phyloP scores from a whole-genome alignment of 2,329 filamentous ascomycete species.

The Colletotrichum godetiae region DNA sequence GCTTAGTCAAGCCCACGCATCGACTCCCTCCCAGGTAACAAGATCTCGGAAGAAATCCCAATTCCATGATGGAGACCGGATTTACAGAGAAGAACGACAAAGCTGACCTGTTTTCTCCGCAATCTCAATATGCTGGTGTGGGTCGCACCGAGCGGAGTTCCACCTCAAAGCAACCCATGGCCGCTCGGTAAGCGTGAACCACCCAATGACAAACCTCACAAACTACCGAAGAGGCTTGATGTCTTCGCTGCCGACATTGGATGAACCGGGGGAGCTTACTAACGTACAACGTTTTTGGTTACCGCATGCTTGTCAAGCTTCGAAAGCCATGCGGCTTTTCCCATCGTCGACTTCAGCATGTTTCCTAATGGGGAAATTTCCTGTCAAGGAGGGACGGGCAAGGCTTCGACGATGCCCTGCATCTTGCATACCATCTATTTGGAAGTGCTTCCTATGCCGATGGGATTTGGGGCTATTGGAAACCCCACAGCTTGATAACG shows the following conservation, averaged over 20 bases:
- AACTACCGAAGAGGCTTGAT: not conserved
- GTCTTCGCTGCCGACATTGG: not conserved
- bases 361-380: slow-evolving; percentile 18
- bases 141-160: slow-evolving; percentile 23
- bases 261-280: slow-evolving; percentile 21
- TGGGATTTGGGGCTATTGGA: not conserved
- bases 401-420: not conserved
- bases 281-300: not conserved
- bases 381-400: not conserved
- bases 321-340: no score
- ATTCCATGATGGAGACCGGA: not conserved
- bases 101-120: slow-evolving; percentile 6
- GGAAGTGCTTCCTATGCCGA: not conserved
- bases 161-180: not conserved
- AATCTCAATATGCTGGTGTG: not conserved
- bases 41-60: not conserved
- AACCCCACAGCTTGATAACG: not conserved
- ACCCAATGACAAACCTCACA: slow-evolving; percentile 8
- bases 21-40: not conserved
- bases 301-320: slow-evolving; percentile 5
- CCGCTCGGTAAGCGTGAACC: not conserved
- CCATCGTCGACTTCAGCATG: not conserved
- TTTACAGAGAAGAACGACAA: not conserved
- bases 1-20: slow-evolving; percentile 33
- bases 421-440: not conserved